A percentile compares a stretch with the other conserved stretches of the same genome.
Conservation (phyloP, 2,329 filamentous ascomycete species). For the Trichoderma citrinoviride region DNA sequence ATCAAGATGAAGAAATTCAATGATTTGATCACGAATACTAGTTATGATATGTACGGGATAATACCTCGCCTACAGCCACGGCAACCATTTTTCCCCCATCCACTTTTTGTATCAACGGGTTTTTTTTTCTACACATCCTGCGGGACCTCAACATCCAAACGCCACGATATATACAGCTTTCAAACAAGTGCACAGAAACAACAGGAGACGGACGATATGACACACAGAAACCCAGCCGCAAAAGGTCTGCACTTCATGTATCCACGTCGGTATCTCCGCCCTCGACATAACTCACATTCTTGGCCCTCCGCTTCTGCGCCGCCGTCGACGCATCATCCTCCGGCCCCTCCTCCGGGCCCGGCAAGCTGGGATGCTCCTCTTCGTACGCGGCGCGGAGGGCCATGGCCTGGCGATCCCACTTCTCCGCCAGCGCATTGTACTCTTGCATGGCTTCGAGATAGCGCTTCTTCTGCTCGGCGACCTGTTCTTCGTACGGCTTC, state of each 20-base stretch:
- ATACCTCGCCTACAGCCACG: background rate
- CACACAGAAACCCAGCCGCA: background rate
- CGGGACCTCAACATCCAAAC: slow-evolving; percentile 5
- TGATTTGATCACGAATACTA: background rate
- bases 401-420: slow-evolving; percentile 69
- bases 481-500: slow-evolving; percentile 74
- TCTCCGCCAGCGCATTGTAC: slow-evolving; percentile 60
- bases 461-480: slow-evolving; percentile 64
- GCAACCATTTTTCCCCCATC: background rate
- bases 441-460: slow-evolving; percentile 58
- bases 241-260: background rate
- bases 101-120: background rate
- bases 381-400: slow-evolving; percentile 54
- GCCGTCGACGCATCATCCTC: slow-evolving; percentile 26
- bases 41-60: background rate
- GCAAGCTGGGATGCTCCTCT: slow-evolving; percentile 45
- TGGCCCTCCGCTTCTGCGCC: slow-evolving; percentile 38
- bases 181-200: background rate
- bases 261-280: slow-evolving; percentile 12
- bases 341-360: slow-evolving; percentile 28
- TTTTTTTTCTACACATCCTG: background rate
- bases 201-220: background rate
- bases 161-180: background rate
- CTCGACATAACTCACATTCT: slow-evolving; percentile 39
- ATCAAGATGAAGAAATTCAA: slow-evolving; percentile 14